A percentile compares a stretch with the other conserved stretches of the same genome.
Conservation (phyloP, 164 flowering plant genomes). For the Sedum album region DNA sequence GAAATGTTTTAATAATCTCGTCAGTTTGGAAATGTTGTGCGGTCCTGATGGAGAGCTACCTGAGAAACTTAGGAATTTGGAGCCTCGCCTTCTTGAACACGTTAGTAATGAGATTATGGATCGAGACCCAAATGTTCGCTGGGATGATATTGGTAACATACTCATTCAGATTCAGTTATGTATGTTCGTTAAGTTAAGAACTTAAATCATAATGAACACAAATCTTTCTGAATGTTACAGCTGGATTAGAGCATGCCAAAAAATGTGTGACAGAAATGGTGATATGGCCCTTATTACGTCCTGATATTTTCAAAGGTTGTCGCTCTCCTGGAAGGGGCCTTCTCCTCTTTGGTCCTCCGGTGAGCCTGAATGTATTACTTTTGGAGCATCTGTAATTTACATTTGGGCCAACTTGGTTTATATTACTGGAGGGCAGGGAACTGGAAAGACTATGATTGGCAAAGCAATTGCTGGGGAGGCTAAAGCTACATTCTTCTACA, state of each 20-base stretch:
- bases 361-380: constrained; percentile 26
- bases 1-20: constrained; percentile 11
- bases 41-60: constrained; percentile 99
- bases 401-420: not conserved
- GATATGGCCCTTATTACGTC: constrained; percentile 95
- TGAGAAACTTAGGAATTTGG: constrained; percentile 88
- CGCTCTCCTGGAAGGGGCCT: constrained; percentile 99
- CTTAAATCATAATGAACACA: not conserved
- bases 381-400: constrained; percentile 1
- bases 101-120: constrained; percentile 98
- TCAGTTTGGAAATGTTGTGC: constrained; percentile 79
- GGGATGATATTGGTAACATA: constrained; percentile 90
- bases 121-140: constrained; percentile 90
- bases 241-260: constrained; percentile 99
- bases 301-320: constrained; percentile 95
- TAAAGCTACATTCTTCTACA: constrained; percentile 97
- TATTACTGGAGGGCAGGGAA: constrained; percentile 50
- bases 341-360: constrained; percentile 99
- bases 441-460: constrained; percentile 99
- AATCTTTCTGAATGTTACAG: constrained; percentile 27
- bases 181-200: not conserved
- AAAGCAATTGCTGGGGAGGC: constrained; percentile 99
- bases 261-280: constrained; percentile 99
- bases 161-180: not conserved
- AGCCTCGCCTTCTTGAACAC: constrained; percentile 94